Evolutionary conservation across 768 basidiomycete genomes (phyloP).

Genomic region (Daedalea quercina): DNA sequence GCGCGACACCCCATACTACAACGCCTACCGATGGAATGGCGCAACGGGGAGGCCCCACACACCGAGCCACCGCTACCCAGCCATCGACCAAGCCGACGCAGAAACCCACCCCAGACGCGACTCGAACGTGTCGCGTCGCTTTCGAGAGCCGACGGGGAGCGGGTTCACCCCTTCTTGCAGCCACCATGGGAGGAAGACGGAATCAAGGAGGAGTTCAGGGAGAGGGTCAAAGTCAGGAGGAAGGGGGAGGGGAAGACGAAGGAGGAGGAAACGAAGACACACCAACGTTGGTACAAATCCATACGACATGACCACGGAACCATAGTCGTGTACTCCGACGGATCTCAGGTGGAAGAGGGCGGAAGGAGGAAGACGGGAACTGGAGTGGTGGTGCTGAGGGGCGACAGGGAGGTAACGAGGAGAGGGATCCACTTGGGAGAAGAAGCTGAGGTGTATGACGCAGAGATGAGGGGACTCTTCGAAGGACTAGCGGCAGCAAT

Average conservation of each 20-base stretch:
- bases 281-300: neutral
- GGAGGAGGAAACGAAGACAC: neutral
- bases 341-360: conserved; percentile 3
- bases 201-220: too few species aligned
- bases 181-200: too few species aligned
- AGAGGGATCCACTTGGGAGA: neutral
- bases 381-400: conserved; percentile 1
- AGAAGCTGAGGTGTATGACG: conserved; percentile 11
- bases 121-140: neutral
- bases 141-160: neutral
- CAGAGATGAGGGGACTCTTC: conserved; percentile 4
- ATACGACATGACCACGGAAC: neutral
- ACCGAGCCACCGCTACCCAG: neutral
- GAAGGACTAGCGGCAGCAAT: too few species aligned
- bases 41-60: neutral
- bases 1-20: neutral
- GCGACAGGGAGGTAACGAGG: neutral
- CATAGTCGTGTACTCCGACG: conserved; percentile 9
- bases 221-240: too few species aligned
- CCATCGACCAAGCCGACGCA: neutral
- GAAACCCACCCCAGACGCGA: neutral
- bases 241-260: neutral
- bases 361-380: neutral
- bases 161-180: too few species aligned
- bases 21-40: neutral